A percentile compares a stretch with the other conserved stretches of the same genome.
phyloP scores from a whole-genome alignment of 2,329 filamentous ascomycete genomes.

The Botrytis galanthina region DNA sequence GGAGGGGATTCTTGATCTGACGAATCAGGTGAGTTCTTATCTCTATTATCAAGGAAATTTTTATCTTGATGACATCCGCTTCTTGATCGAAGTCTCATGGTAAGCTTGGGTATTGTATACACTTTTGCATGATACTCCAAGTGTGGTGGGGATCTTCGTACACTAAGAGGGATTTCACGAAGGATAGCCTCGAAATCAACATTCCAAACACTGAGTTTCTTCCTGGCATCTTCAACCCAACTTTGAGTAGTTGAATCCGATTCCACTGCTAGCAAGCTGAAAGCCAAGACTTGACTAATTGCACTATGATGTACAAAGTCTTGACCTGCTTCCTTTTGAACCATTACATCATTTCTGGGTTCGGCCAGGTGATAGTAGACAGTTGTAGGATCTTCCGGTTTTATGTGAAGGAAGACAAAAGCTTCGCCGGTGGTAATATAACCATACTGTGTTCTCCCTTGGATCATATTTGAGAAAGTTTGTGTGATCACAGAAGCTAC shows the following conservation, averaged over 20 bases:
- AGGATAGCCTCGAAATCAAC: not conserved
- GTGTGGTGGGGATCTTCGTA: not conserved
- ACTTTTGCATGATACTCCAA: not conserved
- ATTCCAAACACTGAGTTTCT: not conserved
- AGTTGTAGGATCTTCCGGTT: not conserved
- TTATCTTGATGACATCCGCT: not conserved
- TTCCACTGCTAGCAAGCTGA: conserved; percentile 9
- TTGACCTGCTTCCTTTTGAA: not conserved
- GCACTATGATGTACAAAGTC: conserved; percentile 8
- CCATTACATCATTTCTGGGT: not conserved
- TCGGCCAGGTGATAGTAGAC: conserved; percentile 5
- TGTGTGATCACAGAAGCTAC: conserved; percentile 9
- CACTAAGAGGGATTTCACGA: not conserved
- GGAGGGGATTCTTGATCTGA: not conserved
- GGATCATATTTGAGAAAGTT: conserved; percentile 16
- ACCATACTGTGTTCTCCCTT: conserved; percentile 4
- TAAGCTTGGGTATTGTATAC: not conserved
- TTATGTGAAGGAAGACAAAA: conserved; percentile 9
- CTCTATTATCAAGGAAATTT: not conserved
- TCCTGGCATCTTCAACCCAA: not conserved
- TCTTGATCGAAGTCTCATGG: not conserved
- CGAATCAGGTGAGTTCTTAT: not conserved
- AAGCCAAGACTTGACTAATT: conserved; percentile 7
- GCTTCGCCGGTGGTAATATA: conserved; percentile 13
- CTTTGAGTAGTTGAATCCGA: not conserved